Evolutionary conservation across 305 asterid genomes (phyloP).

Genomic region (Coffea humblotiana): DNA sequence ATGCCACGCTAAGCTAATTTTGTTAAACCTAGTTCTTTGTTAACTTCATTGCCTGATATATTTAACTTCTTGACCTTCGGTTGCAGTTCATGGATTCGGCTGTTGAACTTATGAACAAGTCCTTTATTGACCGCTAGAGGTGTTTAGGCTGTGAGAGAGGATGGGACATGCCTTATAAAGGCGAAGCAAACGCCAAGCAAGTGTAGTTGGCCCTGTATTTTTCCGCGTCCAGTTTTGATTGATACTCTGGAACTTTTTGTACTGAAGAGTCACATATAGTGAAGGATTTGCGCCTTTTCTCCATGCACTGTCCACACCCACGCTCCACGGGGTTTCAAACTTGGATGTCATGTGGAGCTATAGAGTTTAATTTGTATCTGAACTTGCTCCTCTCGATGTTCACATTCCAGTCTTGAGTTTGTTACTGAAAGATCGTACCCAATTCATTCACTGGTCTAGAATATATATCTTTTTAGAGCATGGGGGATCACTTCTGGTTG

Average conservation of each 20-base stretch:
- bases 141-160: neutral
- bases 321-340: neutral
- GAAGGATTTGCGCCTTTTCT: neutral
- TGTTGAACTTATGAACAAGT: slow-evolving; percentile 82
- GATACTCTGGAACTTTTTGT: slow-evolving; percentile 3
- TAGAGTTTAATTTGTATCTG: neutral
- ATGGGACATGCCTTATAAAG: neutral
- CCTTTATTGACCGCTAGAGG: slow-evolving; percentile 66
- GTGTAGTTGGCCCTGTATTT: neutral
- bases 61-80: slow-evolving; percentile 22
- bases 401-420: neutral
- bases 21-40: neutral
- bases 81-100: slow-evolving; percentile 98
- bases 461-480: neutral
- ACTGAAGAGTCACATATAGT: neutral
- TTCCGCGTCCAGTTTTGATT: neutral
- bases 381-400: neutral
- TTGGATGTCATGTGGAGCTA: neutral
- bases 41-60: slow-evolving; percentile 5
- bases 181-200: neutral
- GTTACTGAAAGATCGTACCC: neutral
- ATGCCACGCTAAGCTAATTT: neutral
- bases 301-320: neutral
- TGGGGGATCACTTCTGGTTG: neutral
- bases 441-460: neutral